These are phyloP conservation scores for Pyrenopolyporus hunteri DNA, from an alignment of 495 filamentous ascomycete species.

Conservation along the genomic window DNA sequence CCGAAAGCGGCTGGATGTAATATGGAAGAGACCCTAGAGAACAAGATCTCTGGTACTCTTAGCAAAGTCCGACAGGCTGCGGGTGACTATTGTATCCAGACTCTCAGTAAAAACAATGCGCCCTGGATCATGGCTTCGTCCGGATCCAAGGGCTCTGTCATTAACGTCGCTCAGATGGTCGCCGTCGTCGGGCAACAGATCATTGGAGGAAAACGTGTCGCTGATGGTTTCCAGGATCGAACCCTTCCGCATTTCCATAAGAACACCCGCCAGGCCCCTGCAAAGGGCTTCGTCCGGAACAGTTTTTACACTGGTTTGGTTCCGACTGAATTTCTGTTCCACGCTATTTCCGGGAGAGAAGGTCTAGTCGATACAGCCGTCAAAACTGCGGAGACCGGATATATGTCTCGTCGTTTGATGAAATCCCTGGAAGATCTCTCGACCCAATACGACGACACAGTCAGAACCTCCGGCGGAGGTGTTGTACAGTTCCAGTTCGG, in stretches of 20 bases:
- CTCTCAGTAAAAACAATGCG: slow-evolving; percentile 89
- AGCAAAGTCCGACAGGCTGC: slow-evolving; percentile 88
- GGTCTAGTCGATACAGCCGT: slow-evolving; percentile 99
- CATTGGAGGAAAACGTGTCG: slow-evolving; percentile 90
- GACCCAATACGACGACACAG: slow-evolving; percentile 89
- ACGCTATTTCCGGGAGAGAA: slow-evolving; percentile 97
- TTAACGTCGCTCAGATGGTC: slow-evolving; percentile 99
- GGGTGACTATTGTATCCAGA: slow-evolving; percentile 87
- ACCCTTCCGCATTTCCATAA: slow-evolving; percentile 95
- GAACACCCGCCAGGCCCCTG: slow-evolving; percentile 83
- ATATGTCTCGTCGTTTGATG: slow-evolving; percentile 98
- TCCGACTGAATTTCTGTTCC: slow-evolving; percentile 94
- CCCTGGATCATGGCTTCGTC: slow-evolving; percentile 97
- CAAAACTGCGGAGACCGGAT: slow-evolving; percentile 98
- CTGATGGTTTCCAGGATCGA: slow-evolving; percentile 95
- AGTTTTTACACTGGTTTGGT: slow-evolving; percentile 95
- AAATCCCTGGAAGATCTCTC: slow-evolving; percentile 96
- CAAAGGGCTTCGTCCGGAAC: slow-evolving; percentile 96
- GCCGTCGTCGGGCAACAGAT: slow-evolving; percentile 97
- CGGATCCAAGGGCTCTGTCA: slow-evolving; percentile 92
- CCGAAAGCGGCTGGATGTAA: slow-evolving; percentile 86
- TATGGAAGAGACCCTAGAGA: slow-evolving; percentile 91
- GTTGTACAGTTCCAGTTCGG: slow-evolving; percentile 98
- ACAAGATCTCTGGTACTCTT: slow-evolving; percentile 85
- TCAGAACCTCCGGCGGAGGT: slow-evolving; percentile 80